Percentiles rank a stretch among this genome's conserved stretches.
phyloP scores from a whole-genome alignment of 805 yeast species.

The Barnettozyma siamensis region DNA sequence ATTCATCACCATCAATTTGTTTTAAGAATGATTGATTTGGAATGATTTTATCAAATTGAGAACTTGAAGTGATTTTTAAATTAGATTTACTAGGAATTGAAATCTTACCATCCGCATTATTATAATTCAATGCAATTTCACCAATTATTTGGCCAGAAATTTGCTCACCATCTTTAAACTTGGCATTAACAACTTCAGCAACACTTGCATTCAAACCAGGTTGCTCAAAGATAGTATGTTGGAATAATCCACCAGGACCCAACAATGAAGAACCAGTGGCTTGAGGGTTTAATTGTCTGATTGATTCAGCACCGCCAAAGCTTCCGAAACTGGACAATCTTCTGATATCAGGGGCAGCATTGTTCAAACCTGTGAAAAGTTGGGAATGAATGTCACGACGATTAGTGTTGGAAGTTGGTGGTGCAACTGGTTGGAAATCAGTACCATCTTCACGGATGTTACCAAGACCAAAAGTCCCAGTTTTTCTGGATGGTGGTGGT shows the following conservation, averaged over 20 bases:
- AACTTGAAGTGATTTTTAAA: slow-evolving; percentile 37
- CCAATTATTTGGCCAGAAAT: slow-evolving; percentile 65
- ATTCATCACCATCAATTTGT: slow-evolving; percentile 38
- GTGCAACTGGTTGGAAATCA: slow-evolving; percentile 7
- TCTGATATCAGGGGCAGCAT: slow-evolving; percentile 26
- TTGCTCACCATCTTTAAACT: slow-evolving; percentile 61
- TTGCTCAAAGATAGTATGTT: slow-evolving; percentile 43
- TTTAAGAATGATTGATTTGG: slow-evolving; percentile 52
- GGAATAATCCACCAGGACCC: slow-evolving; percentile 33
- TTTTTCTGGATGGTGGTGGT: slow-evolving; percentile 53
- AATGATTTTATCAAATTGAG: slow-evolving; percentile 37
- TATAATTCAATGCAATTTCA: slow-evolving; percentile 78
- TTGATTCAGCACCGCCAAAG: slow-evolving; percentile 21
- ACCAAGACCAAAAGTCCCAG: slow-evolving; percentile 19
- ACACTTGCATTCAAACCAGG: slow-evolving; percentile 78
- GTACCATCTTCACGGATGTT: slow-evolving; percentile 30
- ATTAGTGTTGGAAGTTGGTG: slow-evolving; percentile 1
- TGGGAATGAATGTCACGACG: slow-evolving; percentile 41
- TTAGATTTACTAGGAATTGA: slow-evolving; percentile 38
- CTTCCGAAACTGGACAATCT: slow-evolving; percentile 24
- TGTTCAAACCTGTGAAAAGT: slow-evolving; percentile 40
- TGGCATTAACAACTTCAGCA: slow-evolving; percentile 80
- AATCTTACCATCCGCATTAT: slow-evolving; percentile 19
- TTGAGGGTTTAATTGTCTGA: slow-evolving; percentile 35
- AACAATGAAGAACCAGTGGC: slow-evolving; percentile 36